Percentiles rank a stretch among this genome's conserved stretches.
These are phyloP conservation scores for Karstenula rhodostoma DNA, from an alignment of 2,329 filamentous ascomycete genomes.

Conservation along the genomic window DNA sequence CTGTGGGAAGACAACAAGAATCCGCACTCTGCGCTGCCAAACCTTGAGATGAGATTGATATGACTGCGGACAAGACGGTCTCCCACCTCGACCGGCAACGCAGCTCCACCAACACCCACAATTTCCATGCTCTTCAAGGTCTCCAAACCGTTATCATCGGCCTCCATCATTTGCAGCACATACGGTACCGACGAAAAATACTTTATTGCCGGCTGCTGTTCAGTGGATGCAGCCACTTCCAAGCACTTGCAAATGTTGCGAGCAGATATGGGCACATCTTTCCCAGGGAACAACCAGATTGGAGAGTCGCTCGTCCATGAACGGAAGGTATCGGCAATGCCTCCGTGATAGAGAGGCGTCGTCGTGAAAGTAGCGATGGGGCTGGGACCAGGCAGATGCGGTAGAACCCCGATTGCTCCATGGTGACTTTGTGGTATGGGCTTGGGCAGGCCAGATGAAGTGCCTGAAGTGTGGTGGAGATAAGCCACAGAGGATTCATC, in stretches of 20 bases:
- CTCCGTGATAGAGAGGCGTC: slow-evolving; percentile 72
- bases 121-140: slow-evolving; percentile 66
- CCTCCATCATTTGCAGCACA: slow-evolving; percentile 86
- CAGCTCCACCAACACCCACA: slow-evolving; percentile 70
- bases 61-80: slow-evolving; percentile 59
- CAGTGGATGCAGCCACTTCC: slow-evolving; percentile 42
- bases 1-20: slow-evolving; percentile 71
- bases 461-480: slow-evolving; percentile 70
- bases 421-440: slow-evolving; percentile 67
- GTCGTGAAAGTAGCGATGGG: slow-evolving; percentile 67
- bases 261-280: slow-evolving; percentile 64
- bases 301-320: slow-evolving; percentile 67
- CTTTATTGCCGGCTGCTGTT: slow-evolving; percentile 49
- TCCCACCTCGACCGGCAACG: slow-evolving; percentile 62
- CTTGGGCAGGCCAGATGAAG: slow-evolving; percentile 69
- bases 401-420: slow-evolving; percentile 64
- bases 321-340: slow-evolving; percentile 68
- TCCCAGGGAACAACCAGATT: slow-evolving; percentile 70
- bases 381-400: slow-evolving; percentile 51
- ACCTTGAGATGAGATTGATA: slow-evolving; percentile 68
- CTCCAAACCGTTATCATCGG: slow-evolving; percentile 84
- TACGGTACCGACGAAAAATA: slow-evolving; percentile 78
- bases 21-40: slow-evolving; percentile 72
- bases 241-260: slow-evolving; percentile 62
- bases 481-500: slow-evolving; percentile 60